These are phyloP conservation scores for Sporisorium graminicola DNA, from an alignment of 1,284 basidiomycete genomes.

Conservation along the genomic window DNA sequence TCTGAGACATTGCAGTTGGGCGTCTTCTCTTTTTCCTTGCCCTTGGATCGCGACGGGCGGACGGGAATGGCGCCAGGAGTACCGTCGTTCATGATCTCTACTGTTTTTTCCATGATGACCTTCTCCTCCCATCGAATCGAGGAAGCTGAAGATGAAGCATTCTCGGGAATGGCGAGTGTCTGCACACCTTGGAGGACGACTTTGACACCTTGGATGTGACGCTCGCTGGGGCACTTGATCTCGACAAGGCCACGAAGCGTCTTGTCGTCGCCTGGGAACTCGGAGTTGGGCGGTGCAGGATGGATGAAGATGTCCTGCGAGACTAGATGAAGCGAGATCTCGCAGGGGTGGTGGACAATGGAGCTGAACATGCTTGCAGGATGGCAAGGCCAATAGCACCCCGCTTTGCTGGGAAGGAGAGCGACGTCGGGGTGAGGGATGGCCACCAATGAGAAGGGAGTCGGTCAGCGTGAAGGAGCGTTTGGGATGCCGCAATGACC, in stretches of 20 bases:
- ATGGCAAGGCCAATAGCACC: neutral
- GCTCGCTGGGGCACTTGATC: constrained; percentile 64
- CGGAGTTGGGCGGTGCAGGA: constrained; percentile 54
- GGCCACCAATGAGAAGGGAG: neutral
- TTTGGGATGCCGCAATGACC: neutral
- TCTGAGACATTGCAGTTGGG: constrained; percentile 32
- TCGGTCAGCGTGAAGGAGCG: neutral
- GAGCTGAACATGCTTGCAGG: constrained; percentile 58
- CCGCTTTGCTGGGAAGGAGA: neutral
- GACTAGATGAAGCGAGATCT: constrained; percentile 64
- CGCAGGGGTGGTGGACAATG: constrained; percentile 63
- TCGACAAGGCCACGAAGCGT: constrained; percentile 67
- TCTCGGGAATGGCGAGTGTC: constrained; percentile 63
- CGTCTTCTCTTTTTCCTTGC: constrained; percentile 51
- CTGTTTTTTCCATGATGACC: constrained; percentile 62
- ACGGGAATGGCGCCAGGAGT: constrained; percentile 31
- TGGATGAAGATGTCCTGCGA: constrained; percentile 65
- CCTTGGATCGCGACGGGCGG: constrained; percentile 33
- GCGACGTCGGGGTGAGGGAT: constrained; percentile 3
- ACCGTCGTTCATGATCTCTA: constrained; percentile 59
- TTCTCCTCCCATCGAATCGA: constrained; percentile 65
- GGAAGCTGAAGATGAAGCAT: constrained; percentile 7
- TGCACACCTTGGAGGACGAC: constrained; percentile 62
- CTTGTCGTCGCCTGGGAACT: constrained; percentile 63
- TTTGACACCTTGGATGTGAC: constrained; percentile 59